Conservation (phyloP, 371 early-diverging fungal genomes). For the Capillidium rhysosporum region DNA sequence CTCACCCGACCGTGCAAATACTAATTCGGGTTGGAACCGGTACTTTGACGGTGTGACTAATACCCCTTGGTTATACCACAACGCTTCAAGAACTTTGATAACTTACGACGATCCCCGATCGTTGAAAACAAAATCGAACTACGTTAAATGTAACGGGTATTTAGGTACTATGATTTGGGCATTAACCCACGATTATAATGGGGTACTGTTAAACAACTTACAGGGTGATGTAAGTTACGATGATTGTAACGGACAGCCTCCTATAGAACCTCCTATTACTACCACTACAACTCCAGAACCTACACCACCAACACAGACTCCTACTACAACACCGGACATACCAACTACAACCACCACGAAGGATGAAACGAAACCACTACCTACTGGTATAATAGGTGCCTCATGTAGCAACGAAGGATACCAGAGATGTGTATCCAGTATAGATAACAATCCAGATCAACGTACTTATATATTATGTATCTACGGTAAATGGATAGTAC, state of each 20-base stretch:
- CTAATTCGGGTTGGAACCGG: conserved; percentile 32
- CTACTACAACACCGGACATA: not conserved
- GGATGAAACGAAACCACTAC: no score
- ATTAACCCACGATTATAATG: conserved; percentile 19
- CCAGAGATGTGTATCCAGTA: no score
- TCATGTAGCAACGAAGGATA: no score
- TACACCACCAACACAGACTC: not conserved
- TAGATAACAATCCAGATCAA: no score
- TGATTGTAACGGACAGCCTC: not conserved
- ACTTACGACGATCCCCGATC: conserved; percentile 44
- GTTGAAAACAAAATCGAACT: conserved; percentile 27
- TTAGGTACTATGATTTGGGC: conserved; percentile 47
- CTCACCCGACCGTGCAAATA: conserved; percentile 12
- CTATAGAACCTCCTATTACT: not conserved
- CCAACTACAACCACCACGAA: no score
- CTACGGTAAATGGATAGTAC: no score
- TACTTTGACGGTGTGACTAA: conserved; percentile 33
- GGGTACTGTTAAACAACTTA: conserved; percentile 20
- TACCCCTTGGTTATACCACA: conserved; percentile 50
- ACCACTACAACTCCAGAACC: not conserved
- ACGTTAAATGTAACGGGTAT: conserved; percentile 21
- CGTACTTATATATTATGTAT: no score
- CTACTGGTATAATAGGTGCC: no score
- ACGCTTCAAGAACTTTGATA: conserved; percentile 21
- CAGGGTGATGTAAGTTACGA: conserved; percentile 1